Base-by-base conservation (phyloP, 2,329 filamentous ascomycete genomes). In the Penicillium sp. region DNA sequence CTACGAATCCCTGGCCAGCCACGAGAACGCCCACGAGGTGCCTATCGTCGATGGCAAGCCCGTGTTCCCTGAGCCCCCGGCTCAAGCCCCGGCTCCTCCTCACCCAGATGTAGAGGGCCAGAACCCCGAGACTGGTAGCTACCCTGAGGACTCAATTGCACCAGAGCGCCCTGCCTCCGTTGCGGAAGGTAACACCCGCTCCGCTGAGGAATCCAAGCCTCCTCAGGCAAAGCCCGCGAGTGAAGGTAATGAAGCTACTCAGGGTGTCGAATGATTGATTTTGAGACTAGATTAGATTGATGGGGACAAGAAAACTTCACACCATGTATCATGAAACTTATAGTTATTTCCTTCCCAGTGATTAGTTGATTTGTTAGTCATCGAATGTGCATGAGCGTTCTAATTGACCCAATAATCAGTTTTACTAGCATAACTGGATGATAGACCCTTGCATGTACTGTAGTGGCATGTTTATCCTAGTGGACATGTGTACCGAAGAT, bases 1-100 rank as follows among this genome's bases (percentile, higher is more conserved):
- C 61, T 96, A 96, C 70, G 93, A 97, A 79, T 96, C 93, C n/a
- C 84, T 89, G 59, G 96, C 91, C 8, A 86, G 90, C 52, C 74
- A 97, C 51, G 83, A 83, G 47, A 72, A 85, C 41, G 94, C 92
- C 54, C 90, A 92, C 60, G 89, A 95, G 67, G 74, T 96, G n/a
- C 65, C 69, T 15, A 61, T 71, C 44, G 60, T 72, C 23, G 66
- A 76, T 51, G 70, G 68, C 33, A 61, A 72, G 47, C 58, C 70
- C 21, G 21, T 26, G 6, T 42, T 42, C 41, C 41, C 41, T 16
- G 41, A 39, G 36, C 16, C 41, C 10, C 23, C 18, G 21, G 81
- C 77, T 46, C 81, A 39, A 18, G 16, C 41, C 10, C 41, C 15
- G 21, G 81, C 77, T 47, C 81, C 79, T 42, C 76, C 77, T 54